Percentiles rank a stretch among this genome's conserved stretches.
These are phyloP conservation scores for Amanita molliuscula DNA, from an alignment of 768 basidiomycete species.

Conservation along the genomic window DNA sequence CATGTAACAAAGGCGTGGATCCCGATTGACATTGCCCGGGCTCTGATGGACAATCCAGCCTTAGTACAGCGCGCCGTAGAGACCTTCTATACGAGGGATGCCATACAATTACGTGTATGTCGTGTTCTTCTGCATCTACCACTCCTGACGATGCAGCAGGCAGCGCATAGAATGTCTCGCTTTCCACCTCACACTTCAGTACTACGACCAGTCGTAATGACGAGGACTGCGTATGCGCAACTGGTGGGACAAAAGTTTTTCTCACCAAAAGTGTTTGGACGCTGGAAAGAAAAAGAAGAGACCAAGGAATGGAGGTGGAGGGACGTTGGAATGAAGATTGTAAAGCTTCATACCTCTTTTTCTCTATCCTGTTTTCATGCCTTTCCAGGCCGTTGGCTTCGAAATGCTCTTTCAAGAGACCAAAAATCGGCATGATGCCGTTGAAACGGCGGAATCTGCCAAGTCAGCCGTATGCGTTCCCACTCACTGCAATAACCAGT, in stretches of 20 bases:
- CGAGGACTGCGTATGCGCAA: constrained; percentile 91
- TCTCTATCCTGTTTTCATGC: not conserved
- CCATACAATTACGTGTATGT: constrained; percentile 76
- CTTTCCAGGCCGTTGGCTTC: constrained; percentile 75
- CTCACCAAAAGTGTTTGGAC: constrained; percentile 83
- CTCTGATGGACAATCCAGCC: constrained; percentile 48
- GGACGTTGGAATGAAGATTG: constrained; percentile 91
- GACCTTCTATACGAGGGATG: constrained; percentile 93
- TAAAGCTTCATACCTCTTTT: constrained; percentile 19
- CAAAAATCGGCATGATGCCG: constrained; percentile 41
- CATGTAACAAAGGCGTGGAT: constrained; percentile 75
- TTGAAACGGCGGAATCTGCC: constrained; percentile 23
- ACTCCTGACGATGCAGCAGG: constrained; percentile 28
- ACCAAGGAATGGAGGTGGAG: constrained; percentile 66
- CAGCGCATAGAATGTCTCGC: constrained; percentile 81
- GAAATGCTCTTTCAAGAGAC: constrained; percentile 93
- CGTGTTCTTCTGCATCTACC: not conserved
- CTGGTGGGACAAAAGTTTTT: constrained; percentile 85
- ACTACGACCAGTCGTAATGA: constrained; percentile 61
- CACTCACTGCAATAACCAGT: not conserved
- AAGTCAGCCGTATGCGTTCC: constrained; percentile 36
- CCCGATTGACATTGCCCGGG: constrained; percentile 70
- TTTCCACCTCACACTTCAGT: constrained; percentile 69
- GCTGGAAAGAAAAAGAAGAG: constrained; percentile 53
- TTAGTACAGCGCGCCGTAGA: constrained; percentile 84